phyloP scores from a whole-genome alignment of 345 rosid genomes.

The Camelina sativa region DNA sequence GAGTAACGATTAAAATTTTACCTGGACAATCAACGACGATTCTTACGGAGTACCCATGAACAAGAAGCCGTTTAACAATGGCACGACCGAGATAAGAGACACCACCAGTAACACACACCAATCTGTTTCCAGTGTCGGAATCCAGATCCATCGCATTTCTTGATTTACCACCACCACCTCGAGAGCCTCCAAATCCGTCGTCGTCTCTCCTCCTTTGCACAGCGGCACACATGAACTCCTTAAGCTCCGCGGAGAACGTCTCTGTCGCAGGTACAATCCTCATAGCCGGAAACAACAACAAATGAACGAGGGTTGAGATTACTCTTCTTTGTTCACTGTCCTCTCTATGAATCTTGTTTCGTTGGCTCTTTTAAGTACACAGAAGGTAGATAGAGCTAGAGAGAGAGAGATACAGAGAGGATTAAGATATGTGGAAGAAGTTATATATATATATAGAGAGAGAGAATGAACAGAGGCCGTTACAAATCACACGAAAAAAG shows the following conservation, averaged over 20 bases:
- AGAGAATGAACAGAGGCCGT: constrained; percentile 28
- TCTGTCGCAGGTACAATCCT: constrained; percentile 38
- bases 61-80: constrained; percentile 62
- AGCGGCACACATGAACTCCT: constrained; percentile 44
- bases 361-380: neutral
- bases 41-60: constrained; percentile 70
- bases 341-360: neutral
- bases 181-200: constrained; percentile 29
- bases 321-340: neutral
- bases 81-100: constrained; percentile 73
- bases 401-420: constrained; percentile 32
- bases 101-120: constrained; percentile 85
- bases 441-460: constrained; percentile 13
- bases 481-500: constrained; percentile 8
- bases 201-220: constrained; percentile 47
- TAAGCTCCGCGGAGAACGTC: constrained; percentile 33
- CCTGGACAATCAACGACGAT: constrained; percentile 69
- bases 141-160: constrained; percentile 37
- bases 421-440: constrained; percentile 4
- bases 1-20: neutral
- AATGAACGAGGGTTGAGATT: neutral
- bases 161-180: constrained; percentile 27
- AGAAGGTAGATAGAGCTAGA: neutral
- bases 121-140: constrained; percentile 41
- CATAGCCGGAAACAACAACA: constrained; percentile 24